Conservation (phyloP, 1,139 yeast species). For the Torulaspora pretoriensis region DNA sequence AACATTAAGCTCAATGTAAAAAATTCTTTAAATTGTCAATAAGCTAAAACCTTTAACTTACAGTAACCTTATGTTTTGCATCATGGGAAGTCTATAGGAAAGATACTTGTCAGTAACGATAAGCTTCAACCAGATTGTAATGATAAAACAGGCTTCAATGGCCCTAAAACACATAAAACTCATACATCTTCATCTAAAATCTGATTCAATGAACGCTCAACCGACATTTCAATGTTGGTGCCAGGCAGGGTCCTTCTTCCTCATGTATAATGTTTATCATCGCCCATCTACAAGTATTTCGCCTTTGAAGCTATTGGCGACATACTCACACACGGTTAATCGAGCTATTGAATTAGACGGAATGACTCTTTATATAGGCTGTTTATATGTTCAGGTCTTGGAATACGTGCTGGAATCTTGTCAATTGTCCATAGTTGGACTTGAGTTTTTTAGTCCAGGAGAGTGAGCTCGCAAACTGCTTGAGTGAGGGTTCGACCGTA, state of each 20-base stretch:
- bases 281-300: background rate
- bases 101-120: background rate
- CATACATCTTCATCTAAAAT: conserved; percentile 24
- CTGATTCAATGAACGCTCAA: conserved; percentile 19
- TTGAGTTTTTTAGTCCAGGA: conserved; percentile 31
- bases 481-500: conserved; percentile 33
- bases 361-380: background rate
- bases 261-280: background rate
- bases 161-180: background rate
- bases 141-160: background rate
- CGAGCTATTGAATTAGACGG: background rate
- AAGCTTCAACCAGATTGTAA: background rate
- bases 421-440: conserved; percentile 18
- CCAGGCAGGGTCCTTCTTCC: background rate
- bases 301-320: background rate
- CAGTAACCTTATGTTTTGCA: conserved; percentile 15
- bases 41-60: conserved; percentile 9
- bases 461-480: conserved; percentile 32
- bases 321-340: background rate
- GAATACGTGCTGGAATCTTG: conserved; percentile 25
- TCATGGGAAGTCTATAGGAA: conserved; percentile 9
- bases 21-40: background rate
- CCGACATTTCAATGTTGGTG: conserved; percentile 16
- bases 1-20: background rate
- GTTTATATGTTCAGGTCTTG: conserved; percentile 4